A percentile compares a stretch with the other conserved stretches of the same genome.
These are phyloP conservation scores for Zygosaccharomyces siamensis DNA, from an alignment of 805 yeast species.

Conservation along the genomic window DNA sequence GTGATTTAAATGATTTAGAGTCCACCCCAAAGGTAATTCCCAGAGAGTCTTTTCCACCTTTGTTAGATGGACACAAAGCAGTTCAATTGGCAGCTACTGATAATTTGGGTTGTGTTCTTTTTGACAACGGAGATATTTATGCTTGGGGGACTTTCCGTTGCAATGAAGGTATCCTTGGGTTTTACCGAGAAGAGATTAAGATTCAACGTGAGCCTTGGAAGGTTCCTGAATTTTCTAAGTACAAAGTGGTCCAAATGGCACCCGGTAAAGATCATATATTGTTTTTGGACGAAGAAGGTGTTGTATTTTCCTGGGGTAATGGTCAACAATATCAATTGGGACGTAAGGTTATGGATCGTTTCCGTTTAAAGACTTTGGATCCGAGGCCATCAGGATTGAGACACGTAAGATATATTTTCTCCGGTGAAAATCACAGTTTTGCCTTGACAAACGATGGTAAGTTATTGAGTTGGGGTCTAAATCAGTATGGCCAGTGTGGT, in stretches of 20 bases:
- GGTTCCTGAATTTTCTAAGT: constrained; percentile 44
- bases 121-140: constrained; percentile 79
- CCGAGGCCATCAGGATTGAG: constrained; percentile 82
- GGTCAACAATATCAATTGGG: constrained; percentile 94
- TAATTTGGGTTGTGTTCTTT: constrained; percentile 75
- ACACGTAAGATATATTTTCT: constrained; percentile 72
- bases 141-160: constrained; percentile 98
- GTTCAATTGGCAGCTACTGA: constrained; percentile 90
- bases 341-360: constrained; percentile 75
- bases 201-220: constrained; percentile 66
- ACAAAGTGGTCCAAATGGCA: constrained; percentile 74
- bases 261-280: constrained; percentile 90
- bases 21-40: constrained; percentile 77
- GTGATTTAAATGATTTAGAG: constrained; percentile 82
- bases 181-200: constrained; percentile 56
- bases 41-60: constrained; percentile 59
- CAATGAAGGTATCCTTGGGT: constrained; percentile 84
- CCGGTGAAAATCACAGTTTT: constrained; percentile 95
- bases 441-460: constrained; percentile 72
- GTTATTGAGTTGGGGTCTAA: constrained; percentile 90
- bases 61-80: constrained; percentile 44
- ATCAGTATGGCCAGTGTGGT: constrained; percentile 97
- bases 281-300: constrained; percentile 77
- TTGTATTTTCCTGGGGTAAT: constrained; percentile 95
- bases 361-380: constrained; percentile 63